Percentiles rank a stretch among this genome's conserved stretches.
Conservation (phyloP, 176 grass and related monocot genomes). For the Cocos nucifera region DNA sequence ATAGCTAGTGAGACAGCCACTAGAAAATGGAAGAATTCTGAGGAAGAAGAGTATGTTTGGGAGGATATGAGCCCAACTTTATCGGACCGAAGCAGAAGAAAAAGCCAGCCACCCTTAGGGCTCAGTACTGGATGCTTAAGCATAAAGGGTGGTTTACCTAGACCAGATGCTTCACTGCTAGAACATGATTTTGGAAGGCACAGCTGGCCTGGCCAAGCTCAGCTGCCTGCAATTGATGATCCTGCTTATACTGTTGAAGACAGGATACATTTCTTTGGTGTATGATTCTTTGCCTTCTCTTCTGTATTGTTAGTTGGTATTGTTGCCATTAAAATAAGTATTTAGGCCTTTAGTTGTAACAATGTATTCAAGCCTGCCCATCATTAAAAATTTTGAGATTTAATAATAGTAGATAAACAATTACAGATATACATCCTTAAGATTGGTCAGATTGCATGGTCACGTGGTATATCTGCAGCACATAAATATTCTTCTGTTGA, state of each 20-base stretch:
- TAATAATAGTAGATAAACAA: too few species aligned
- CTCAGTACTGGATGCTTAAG: constrained; percentile 16
- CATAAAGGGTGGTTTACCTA: constrained; percentile 39
- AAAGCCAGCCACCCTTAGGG: constrained; percentile 26
- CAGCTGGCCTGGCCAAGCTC: constrained; percentile 48
- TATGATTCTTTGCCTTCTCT: constrained; percentile 40
- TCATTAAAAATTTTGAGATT: too few species aligned
- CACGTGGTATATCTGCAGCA: neutral
- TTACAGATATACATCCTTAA: too few species aligned
- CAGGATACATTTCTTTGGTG: constrained; percentile 36
- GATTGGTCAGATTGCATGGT: neutral
- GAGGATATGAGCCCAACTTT: constrained; percentile 98
- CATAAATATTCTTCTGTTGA: constrained; percentile 1
- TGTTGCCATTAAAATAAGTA: neutral
- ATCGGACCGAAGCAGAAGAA: constrained; percentile 47
- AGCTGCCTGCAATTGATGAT: constrained; percentile 33
- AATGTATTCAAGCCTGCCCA: too few species aligned
- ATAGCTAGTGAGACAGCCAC: constrained; percentile 30
- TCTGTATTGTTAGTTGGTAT: neutral
- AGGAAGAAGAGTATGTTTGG: constrained; percentile 95
- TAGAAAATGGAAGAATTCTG: constrained; percentile 70
- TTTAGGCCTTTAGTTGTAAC: too few species aligned
- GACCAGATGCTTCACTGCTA: constrained; percentile 27
- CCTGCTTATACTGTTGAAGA: constrained; percentile 39
- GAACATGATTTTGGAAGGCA: constrained; percentile 46